Percentiles rank a stretch among this genome's conserved stretches.
Conservation (phyloP, 257 asterid species). For the Nicotiana noctiflora region DNA sequence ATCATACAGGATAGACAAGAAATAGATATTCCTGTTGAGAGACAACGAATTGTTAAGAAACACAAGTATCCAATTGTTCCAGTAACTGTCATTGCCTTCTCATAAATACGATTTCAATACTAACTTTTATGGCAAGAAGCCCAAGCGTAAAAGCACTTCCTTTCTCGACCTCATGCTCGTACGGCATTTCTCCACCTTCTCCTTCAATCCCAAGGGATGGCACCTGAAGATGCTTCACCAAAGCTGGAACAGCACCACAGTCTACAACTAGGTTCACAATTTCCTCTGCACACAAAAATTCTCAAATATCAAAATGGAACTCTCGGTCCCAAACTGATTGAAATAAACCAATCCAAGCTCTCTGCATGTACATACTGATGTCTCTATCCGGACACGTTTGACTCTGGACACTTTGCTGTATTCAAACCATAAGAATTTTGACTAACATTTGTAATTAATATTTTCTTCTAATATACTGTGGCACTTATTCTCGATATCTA, state of each 20-base stretch:
- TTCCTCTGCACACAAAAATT: constrained; percentile 64
- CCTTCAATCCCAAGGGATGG: constrained; percentile 45
- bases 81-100: neutral
- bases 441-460: constrained; percentile 10
- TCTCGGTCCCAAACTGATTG: constrained; percentile 2
- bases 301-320: constrained; percentile 20
- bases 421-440: neutral
- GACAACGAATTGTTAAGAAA: neutral
- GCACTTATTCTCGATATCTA: too few relatives aligned
- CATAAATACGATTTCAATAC: neutral
- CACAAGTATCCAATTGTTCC: neutral
- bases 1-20: neutral
- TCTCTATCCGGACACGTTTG: neutral
- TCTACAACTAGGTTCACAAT: constrained; percentile 78
- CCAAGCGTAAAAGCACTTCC: constrained; percentile 98
- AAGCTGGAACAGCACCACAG: constrained; percentile 81
- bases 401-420: neutral
- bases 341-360: neutral
- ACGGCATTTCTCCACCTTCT: constrained; percentile 36
- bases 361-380: neutral
- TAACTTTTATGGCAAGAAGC: constrained; percentile 90
- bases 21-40: neutral
- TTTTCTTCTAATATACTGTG: neutral
- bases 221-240: constrained; percentile 75
- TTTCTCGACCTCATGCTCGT: constrained; percentile 95